These are phyloP conservation scores for Lactifluus rugatus DNA, from an alignment of 768 basidiomycete genomes.

Conservation along the genomic window DNA sequence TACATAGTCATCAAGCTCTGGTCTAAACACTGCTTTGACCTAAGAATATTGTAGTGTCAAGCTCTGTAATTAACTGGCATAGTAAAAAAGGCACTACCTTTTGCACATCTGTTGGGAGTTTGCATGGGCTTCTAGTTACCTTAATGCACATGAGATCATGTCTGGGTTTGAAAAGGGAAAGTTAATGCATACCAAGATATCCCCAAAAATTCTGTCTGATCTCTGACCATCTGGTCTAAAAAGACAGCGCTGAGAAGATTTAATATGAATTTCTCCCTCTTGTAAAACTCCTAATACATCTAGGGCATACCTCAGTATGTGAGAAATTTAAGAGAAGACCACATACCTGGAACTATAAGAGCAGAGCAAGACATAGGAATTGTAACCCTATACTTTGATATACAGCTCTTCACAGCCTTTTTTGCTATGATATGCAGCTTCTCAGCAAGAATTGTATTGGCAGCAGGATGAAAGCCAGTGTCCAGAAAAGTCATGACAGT, in stretches of 20 bases:
- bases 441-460: slow-evolving; percentile 39
- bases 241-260: slow-evolving; percentile 38
- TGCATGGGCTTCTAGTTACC: slow-evolving; percentile 62
- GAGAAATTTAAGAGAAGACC: not conserved
- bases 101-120: slow-evolving; percentile 55
- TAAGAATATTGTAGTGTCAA: slow-evolving; percentile 22
- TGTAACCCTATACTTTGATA: slow-evolving; percentile 37
- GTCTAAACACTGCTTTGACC: slow-evolving; percentile 48
- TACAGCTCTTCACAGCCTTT: slow-evolving; percentile 33
- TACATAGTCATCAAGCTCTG: slow-evolving; percentile 36
- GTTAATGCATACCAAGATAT: slow-evolving; percentile 39
- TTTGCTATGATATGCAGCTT: slow-evolving; percentile 45
- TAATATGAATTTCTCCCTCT: slow-evolving; percentile 49
- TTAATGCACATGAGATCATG: slow-evolving; percentile 18
- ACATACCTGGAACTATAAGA: slow-evolving; percentile 48
- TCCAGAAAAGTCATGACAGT: slow-evolving; percentile 48
- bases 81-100: slow-evolving; percentile 38
- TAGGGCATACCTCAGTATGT: slow-evolving; percentile 21
- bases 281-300: slow-evolving; percentile 44
- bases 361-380: slow-evolving; percentile 52
- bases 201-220: slow-evolving; percentile 44
- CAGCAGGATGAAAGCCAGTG: slow-evolving; percentile 46
- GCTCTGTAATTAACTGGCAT: not conserved
- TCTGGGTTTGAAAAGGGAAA: not conserved
- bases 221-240: slow-evolving; percentile 32